Conservation (phyloP, 2,329 filamentous ascomycete species). For the Cladosporium sp. region DNA sequence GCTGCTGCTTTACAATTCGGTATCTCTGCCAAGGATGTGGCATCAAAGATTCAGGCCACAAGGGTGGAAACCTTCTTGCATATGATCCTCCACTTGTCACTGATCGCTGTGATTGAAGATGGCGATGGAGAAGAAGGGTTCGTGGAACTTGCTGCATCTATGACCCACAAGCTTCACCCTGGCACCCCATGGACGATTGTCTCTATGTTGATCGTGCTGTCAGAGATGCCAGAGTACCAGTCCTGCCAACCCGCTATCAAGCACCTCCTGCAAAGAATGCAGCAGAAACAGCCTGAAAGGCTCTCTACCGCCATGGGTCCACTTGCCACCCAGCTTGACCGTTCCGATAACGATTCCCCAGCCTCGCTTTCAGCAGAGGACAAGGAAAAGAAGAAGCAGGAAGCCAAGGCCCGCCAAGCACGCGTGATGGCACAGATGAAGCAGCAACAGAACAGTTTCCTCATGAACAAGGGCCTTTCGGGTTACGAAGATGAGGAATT, state of each 20-base stretch:
- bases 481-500: conserved; percentile 83
- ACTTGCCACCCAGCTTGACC: conserved; percentile 63
- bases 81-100: conserved; percentile 78
- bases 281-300: conserved; percentile 69
- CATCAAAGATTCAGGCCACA: conserved; percentile 71
- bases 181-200: conserved; percentile 29
- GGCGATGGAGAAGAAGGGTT: conserved; percentile 19
- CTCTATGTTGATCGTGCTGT: conserved; percentile 47
- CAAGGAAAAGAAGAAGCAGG: conserved; percentile 82
- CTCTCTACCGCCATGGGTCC: conserved; percentile 64
- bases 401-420: conserved; percentile 82
- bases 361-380: conserved; percentile 58
- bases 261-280: conserved; percentile 77
- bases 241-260: conserved; percentile 78
- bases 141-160: conserved; percentile 22
- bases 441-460: conserved; percentile 91
- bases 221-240: conserved; percentile 68
- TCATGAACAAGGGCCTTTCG: conserved; percentile 82
- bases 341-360: conserved; percentile 78
- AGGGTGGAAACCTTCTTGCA: conserved; percentile 88
- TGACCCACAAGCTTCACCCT: conserved; percentile 1
- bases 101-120: conserved; percentile 74
- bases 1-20: conserved; percentile 84
- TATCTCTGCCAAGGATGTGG: conserved; percentile 61
- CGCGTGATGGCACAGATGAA: conserved; percentile 98